These are phyloP conservation scores for Malus hybrid DNA, from an alignment of 331 rosid genomes.

Conservation along the genomic window DNA sequence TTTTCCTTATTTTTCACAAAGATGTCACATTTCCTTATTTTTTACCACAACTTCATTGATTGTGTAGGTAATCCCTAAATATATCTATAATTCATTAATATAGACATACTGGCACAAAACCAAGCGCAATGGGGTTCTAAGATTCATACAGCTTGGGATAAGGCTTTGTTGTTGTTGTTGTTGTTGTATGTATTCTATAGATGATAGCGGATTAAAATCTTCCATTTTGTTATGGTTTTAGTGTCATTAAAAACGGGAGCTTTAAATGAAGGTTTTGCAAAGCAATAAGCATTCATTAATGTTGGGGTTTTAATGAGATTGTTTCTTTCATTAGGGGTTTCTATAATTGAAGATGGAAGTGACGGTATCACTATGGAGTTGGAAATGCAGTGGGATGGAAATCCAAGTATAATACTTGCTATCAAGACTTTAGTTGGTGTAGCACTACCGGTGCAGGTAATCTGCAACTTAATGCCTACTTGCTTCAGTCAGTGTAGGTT, in stretches of 20 bases:
- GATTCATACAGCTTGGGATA: not conserved
- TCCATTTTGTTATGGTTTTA: not conserved
- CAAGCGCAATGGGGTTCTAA: not conserved
- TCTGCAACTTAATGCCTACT: not conserved
- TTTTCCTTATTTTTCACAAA: not conserved
- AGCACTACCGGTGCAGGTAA: constrained; percentile 86
- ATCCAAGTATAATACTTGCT: constrained; percentile 81
- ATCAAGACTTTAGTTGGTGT: constrained; percentile 82
- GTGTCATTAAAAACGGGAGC: not conserved
- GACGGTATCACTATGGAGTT: constrained; percentile 78
- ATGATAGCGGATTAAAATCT: not conserved
- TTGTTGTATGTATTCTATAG: not conserved
- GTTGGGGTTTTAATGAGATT: constrained; percentile 16
- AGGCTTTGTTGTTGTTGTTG: too few relatives aligned
- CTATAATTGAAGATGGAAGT: constrained; percentile 67
- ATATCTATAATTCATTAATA: not conserved
- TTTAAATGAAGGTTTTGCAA: not conserved
- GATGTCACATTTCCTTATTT: not conserved
- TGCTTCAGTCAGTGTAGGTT: not conserved
- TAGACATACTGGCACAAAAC: not conserved
- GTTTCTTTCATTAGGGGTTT: constrained; percentile 48
- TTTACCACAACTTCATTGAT: not conserved
- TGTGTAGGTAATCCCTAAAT: not conserved
- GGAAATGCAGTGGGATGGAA: constrained; percentile 99
- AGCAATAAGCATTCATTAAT: not conserved